phyloP scores from a whole-genome alignment of 768 basidiomycete species.

The Coprinopsis cinerea region DNA sequence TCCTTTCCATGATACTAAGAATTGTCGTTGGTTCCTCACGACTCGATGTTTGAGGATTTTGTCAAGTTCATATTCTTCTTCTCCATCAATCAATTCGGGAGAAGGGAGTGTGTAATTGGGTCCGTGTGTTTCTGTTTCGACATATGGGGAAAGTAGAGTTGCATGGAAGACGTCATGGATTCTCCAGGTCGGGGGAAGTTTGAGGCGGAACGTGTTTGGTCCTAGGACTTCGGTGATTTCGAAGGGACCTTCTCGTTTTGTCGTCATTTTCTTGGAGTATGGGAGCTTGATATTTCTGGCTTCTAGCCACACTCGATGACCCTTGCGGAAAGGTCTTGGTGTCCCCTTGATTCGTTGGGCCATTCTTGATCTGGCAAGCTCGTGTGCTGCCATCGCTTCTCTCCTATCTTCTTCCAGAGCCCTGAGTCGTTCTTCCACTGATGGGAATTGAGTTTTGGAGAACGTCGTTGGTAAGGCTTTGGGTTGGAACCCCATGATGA shows the following conservation, averaged over 20 bases:
- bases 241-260: conserved; percentile 15
- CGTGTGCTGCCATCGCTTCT: conserved; percentile 16
- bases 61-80: conserved; percentile 16
- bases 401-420: conserved; percentile 5
- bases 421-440: conserved; percentile 2
- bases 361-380: conserved; percentile 12
- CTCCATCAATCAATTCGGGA: conserved; percentile 11
- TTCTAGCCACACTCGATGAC: conserved; percentile 17
- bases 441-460: background rate
- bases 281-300: conserved; percentile 8
- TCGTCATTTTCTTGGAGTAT: conserved; percentile 14
- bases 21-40: background rate
- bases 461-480: background rate
- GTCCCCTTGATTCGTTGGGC: conserved; percentile 1
- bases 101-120: conserved; percentile 8
- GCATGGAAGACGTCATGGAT: conserved; percentile 18
- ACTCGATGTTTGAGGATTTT: conserved; percentile 4
- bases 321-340: conserved; percentile 11
- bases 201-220: conserved; percentile 14
- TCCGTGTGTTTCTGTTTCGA: conserved; percentile 13
- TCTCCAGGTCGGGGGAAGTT: conserved; percentile 11
- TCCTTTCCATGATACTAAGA: conserved; percentile 10
- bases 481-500: conserved; percentile 4
- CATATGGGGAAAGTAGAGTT: conserved; percentile 8
- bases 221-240: conserved; percentile 12